Conservation (phyloP, 805 yeast genomes). For the Pichia sporocuriosa region DNA sequence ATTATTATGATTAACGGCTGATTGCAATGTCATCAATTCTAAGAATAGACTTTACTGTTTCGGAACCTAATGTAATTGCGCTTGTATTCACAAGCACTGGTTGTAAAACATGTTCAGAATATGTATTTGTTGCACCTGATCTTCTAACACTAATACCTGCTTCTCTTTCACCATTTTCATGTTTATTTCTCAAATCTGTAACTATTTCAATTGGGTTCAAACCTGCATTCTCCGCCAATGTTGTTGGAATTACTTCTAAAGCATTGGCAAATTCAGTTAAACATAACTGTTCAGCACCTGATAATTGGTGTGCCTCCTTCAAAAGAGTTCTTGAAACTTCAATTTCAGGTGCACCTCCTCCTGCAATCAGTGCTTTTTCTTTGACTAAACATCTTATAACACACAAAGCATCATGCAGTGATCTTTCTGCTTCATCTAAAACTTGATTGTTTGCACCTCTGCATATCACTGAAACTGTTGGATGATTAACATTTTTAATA, state of each 20-base stretch:
- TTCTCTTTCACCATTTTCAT: constrained; percentile 81
- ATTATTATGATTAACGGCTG: constrained; percentile 47
- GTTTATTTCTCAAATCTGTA: constrained; percentile 85
- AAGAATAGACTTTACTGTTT: constrained; percentile 90
- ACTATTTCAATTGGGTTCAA: constrained; percentile 85
- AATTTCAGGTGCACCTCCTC: constrained; percentile 98
- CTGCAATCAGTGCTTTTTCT: constrained; percentile 86
- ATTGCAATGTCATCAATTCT: constrained; percentile 97
- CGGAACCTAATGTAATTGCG: constrained; percentile 91
- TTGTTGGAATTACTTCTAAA: constrained; percentile 86
- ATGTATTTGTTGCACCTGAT: constrained; percentile 86
- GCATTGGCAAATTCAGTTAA: constrained; percentile 91
- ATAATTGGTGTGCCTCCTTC: constrained; percentile 62
- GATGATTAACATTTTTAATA: constrained; percentile 48
- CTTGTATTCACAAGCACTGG: constrained; percentile 93
- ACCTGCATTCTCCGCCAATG: constrained; percentile 94
- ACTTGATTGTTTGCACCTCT: constrained; percentile 92
- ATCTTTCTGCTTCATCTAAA: constrained; percentile 94
- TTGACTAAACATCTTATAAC: constrained; percentile 84
- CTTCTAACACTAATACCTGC: constrained; percentile 97
- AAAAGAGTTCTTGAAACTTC: constrained; percentile 73
- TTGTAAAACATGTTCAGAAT: constrained; percentile 89
- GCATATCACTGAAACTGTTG: constrained; percentile 82
- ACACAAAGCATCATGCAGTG: constrained; percentile 95
- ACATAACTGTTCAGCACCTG: constrained; percentile 86